Base-by-base conservation (phyloP, 306 rosid species). In the Rosa rugosa region DNA sequence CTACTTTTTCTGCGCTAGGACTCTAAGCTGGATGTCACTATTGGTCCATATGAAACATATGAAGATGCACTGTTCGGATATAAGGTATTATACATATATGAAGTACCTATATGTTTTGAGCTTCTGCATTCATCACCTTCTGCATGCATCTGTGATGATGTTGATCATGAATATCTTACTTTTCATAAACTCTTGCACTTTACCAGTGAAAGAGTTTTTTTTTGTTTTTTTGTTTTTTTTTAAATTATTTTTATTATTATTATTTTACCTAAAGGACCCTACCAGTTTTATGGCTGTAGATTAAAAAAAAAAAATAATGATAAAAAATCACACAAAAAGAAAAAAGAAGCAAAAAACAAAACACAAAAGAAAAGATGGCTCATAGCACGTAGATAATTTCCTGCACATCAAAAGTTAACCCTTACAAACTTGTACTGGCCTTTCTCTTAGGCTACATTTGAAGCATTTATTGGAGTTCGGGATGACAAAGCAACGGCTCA, bases 1-100 rank as follows among this genome's bases (percentile, higher is more conserved):
- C 36, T 13, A 18, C 51, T 76, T 47, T 72, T 73, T 34, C 54
- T 71, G 73, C 18, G 82, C 69, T 80, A 92, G 99, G 98, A 92
- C 88, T 92, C 99, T 46, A 89, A 90, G 83, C 69, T 95, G 82
- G 99, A 95, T 84, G 82, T 91, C 53, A 95, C 99, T 49, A 95
- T 95, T 79, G 99, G 99, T 76, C 99, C 99, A 50, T 95, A 92
- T 44, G 99, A 92, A 85, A 95, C 97, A 82, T 95, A 95, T 38
- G 98, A 95, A 85, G 99, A 95, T 81, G 72, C 91, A 78, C 73
- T 90, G 63, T 95, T 91, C 89, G 99, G 99, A 66, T 95, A 92
- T 80, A 95, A 95, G 98, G 99, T 95, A 82, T 68, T 64, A 69
- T 69, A 60, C 34, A 50, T 12, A 5, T 38, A 22, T 49, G 50